Percentiles rank a stretch among this genome's conserved stretches.
phyloP scores from a whole-genome alignment of 1,139 yeast species.

The Sugiyamaella japonica region DNA sequence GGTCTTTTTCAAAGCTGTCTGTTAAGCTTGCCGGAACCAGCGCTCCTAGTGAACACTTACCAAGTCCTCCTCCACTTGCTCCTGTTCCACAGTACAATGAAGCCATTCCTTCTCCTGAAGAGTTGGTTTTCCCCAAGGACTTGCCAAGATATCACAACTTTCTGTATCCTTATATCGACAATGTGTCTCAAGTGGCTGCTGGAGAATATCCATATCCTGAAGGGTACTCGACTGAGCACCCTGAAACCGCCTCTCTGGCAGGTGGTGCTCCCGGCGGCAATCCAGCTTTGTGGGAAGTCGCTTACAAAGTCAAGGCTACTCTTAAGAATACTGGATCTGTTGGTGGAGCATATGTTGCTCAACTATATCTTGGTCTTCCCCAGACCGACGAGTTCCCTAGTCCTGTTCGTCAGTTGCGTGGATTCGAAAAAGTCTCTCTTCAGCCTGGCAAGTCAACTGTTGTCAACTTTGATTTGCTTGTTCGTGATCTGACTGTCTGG shows the following conservation, averaged over 20 bases:
- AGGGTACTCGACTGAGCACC: conserved; percentile 48
- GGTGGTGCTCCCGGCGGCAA: conserved; percentile 63
- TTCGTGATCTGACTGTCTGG: conserved; percentile 62
- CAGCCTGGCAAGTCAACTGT: conserved; percentile 47
- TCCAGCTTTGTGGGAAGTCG: conserved; percentile 47
- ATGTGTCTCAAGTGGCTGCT: conserved; percentile 24
- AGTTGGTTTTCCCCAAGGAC: conserved; percentile 51
- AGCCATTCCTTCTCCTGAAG: conserved; percentile 48
- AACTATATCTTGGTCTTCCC: conserved; percentile 59
- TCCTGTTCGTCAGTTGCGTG: conserved; percentile 56
- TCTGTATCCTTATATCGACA: conserved; percentile 37
- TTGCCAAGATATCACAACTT: conserved; percentile 26
- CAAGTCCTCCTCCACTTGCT: conserved; percentile 50
- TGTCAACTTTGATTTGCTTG: conserved; percentile 50
- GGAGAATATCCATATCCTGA: conserved; percentile 54
- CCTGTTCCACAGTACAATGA: conserved; percentile 36
- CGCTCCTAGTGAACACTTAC: conserved; percentile 53
- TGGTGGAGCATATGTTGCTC: conserved; percentile 56
- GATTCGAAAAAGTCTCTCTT: conserved; percentile 57
- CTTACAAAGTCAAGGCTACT: conserved; percentile 51
- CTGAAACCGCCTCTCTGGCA: conserved; percentile 46
- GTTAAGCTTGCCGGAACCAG: conserved; percentile 33
- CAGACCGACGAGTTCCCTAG: conserved; percentile 42
- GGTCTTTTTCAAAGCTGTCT: conserved; percentile 41
- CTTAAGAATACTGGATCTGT: conserved; percentile 53